Percentiles rank a stretch among this genome's conserved stretches.
These are phyloP conservation scores for Aspergillus versicolor DNA, from an alignment of 2,329 filamentous ascomycete species.

Conservation along the genomic window DNA sequence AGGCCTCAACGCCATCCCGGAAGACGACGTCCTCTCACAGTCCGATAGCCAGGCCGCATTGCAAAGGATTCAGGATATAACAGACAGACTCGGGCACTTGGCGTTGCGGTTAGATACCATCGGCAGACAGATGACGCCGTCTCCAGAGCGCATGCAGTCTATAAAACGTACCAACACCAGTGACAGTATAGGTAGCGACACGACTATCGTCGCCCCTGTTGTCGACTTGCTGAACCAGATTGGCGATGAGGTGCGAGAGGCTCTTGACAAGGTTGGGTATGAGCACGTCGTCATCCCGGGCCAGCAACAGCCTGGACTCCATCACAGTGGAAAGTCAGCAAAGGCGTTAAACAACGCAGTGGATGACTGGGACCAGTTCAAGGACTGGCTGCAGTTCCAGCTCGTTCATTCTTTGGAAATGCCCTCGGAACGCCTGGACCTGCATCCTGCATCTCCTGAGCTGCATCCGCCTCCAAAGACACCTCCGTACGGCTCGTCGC, in stretches of 20 bases:
- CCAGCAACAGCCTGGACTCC: neutral
- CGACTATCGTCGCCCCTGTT: constrained; percentile 2
- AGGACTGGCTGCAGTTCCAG: constrained; percentile 15
- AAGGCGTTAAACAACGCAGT: constrained; percentile 6
- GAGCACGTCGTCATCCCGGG: constrained; percentile 6
- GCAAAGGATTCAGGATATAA: constrained; percentile 9
- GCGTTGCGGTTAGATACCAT: constrained; percentile 1
- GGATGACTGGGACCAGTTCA: constrained; percentile 16
- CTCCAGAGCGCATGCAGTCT: neutral
- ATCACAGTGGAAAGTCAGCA: neutral
- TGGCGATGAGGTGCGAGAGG: constrained; percentile 10
- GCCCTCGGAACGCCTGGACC: neutral
- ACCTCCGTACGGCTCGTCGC: neutral
- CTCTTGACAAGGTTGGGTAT: constrained; percentile 11
- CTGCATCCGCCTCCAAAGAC: neutral
- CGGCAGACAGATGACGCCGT: neutral
- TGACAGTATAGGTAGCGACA: neutral
- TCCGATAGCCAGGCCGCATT: constrained; percentile 6
- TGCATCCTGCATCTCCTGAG: neutral
- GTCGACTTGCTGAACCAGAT: constrained; percentile 12
- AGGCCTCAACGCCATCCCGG: constrained; percentile 4
- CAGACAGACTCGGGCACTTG: constrained; percentile 6
- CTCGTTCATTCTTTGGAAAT: constrained; percentile 6
- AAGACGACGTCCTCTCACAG: constrained; percentile 2
- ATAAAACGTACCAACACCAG: neutral